These are phyloP conservation scores for Boechera stricta DNA, from an alignment of 345 rosid genomes.

Conservation along the genomic window DNA sequence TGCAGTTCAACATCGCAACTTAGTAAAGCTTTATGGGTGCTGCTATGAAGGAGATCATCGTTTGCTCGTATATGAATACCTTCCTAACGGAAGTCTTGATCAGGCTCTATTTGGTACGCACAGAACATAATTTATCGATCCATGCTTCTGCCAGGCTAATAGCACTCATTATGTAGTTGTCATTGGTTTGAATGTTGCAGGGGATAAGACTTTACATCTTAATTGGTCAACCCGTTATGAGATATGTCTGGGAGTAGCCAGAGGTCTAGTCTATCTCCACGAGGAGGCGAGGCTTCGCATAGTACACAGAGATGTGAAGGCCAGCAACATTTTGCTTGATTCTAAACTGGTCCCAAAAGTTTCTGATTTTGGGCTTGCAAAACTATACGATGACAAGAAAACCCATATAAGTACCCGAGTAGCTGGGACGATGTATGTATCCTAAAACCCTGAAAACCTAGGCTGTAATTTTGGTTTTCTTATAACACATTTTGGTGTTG, in stretches of 20 bases:
- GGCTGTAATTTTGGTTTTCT: constrained; percentile 38
- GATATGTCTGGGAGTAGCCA: constrained; percentile 58
- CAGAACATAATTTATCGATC: background rate
- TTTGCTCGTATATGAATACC: constrained; percentile 51
- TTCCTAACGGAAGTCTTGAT: constrained; percentile 41
- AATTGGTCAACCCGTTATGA: constrained; percentile 60
- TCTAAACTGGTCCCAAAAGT: constrained; percentile 50
- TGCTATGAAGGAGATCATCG: constrained; percentile 43
- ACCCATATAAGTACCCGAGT: constrained; percentile 54
- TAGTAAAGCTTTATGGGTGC: constrained; percentile 44
- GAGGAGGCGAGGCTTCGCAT: constrained; percentile 64
- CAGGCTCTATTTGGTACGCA: constrained; percentile 36
- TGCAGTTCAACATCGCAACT: constrained; percentile 41
- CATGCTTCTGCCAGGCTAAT: background rate
- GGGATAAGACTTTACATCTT: constrained; percentile 48
- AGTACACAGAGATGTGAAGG: constrained; percentile 69
- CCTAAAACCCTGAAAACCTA: background rate
- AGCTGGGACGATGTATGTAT: constrained; percentile 51
- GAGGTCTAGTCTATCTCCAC: constrained; percentile 63
- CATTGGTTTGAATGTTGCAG: constrained; percentile 42
- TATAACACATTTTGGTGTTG: constrained; percentile 36
- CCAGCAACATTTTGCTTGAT: constrained; percentile 63
- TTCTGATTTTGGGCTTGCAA: constrained; percentile 55
- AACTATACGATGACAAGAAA: constrained; percentile 49
- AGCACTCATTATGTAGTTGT: background rate